Percentiles rank a stretch among this genome's conserved stretches.
Conservation (phyloP, 768 basidiomycete genomes). For the Boletus tomentosulus region DNA sequence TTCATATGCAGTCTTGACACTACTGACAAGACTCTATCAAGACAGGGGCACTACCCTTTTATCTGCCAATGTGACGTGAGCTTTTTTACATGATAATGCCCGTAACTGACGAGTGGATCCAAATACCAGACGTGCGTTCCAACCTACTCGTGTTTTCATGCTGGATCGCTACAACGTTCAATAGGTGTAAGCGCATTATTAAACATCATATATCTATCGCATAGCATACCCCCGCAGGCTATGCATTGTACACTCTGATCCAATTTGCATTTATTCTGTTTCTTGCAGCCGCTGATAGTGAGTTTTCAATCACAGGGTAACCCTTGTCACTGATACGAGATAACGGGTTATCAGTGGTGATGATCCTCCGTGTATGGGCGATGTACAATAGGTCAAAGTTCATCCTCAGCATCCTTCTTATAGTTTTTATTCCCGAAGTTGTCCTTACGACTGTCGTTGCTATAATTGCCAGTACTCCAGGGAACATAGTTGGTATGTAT, state of each 20-base stretch:
- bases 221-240: neutral
- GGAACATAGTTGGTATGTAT: neutral
- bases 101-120: neutral
- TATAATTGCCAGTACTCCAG: neutral
- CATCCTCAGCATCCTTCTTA: slow-evolving; percentile 4
- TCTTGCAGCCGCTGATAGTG: slow-evolving; percentile 4
- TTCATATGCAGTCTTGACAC: neutral
- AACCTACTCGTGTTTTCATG: neutral
- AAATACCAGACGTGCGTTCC: neutral
- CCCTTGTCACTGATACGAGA: neutral
- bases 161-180: neutral
- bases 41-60: neutral
- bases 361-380: slow-evolving; percentile 12
- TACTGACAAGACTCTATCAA: neutral
- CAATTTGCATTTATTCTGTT: slow-evolving; percentile 1
- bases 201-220: no score
- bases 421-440: neutral
- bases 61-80: neutral
- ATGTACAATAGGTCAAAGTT: slow-evolving; percentile 2
- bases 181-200: slow-evolving; percentile 3
- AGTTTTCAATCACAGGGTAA: neutral
- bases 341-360: neutral
- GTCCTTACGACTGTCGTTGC: neutral
- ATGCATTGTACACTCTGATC: neutral
- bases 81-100: neutral